A percentile compares a stretch with the other conserved stretches of the same genome.
Conservation (phyloP, 495 filamentous ascomycete genomes). For the Hypoxylon fragiforme region DNA sequence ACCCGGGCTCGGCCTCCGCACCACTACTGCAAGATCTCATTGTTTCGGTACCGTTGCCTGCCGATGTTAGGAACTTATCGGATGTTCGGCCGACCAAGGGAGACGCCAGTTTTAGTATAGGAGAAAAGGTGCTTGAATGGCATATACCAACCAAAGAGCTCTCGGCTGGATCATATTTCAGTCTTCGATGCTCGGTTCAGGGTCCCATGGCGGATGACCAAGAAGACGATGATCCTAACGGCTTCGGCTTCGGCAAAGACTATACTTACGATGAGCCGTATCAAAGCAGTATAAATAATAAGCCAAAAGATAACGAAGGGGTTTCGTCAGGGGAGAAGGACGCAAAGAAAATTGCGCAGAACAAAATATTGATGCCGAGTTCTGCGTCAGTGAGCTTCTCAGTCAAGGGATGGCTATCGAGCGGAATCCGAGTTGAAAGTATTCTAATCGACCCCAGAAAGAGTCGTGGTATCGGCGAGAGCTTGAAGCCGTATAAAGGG, state of each 20-base stretch:
- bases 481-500: constrained; percentile 93
- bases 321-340: constrained; percentile 49
- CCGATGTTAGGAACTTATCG: constrained; percentile 79
- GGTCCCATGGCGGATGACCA: constrained; percentile 65
- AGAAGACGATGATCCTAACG: constrained; percentile 58
- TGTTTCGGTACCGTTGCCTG: constrained; percentile 80
- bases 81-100: constrained; percentile 83
- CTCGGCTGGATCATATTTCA: constrained; percentile 66
- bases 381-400: constrained; percentile 86
- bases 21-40: constrained; percentile 79
- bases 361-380: constrained; percentile 86
- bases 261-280: constrained; percentile 66
- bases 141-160: constrained; percentile 69
- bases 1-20: constrained; percentile 50
- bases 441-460: constrained; percentile 81
- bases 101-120: constrained; percentile 77
- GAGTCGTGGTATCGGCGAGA: constrained; percentile 83
- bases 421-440: constrained; percentile 91
- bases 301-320: constrained; percentile 47
- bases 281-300: constrained; percentile 44
- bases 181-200: constrained; percentile 75
- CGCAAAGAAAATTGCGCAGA: constrained; percentile 62
- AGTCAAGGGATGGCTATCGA: constrained; percentile 92
- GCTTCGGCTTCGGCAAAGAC: constrained; percentile 57
- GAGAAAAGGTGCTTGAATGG: constrained; percentile 80